phyloP scores from a whole-genome alignment of 2,329 filamentous ascomycete species.

The Bipolaris zeicola region DNA sequence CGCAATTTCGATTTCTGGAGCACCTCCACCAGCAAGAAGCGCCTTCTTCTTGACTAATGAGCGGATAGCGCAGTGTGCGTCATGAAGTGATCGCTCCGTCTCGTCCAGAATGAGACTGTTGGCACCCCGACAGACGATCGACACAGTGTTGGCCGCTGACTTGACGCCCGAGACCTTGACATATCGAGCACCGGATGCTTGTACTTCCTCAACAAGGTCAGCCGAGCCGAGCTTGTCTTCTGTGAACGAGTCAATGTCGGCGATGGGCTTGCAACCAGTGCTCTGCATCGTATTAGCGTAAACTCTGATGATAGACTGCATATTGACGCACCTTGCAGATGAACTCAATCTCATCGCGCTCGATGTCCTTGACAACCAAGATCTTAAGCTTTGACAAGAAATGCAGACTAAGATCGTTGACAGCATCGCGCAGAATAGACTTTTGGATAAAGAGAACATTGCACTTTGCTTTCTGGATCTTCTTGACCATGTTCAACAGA shows the following conservation, averaged over 20 bases:
- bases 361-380: conserved; percentile 94
- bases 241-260: conserved; percentile 96
- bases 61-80: conserved; percentile 95
- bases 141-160: conserved; percentile 82
- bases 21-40: conserved; percentile 95
- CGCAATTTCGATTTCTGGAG: conserved; percentile 95
- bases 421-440: conserved; percentile 94
- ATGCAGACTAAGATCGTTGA: conserved; percentile 96
- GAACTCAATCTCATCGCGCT: conserved; percentile 98
- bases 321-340: conserved; percentile 73
- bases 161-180: conserved; percentile 95
- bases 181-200: conserved; percentile 85
- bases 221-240: conserved; percentile 97
- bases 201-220: conserved; percentile 90
- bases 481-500: conserved; percentile 98
- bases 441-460: conserved; percentile 98
- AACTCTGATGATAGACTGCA: conserved; percentile 15
- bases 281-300: conserved; percentile 55
- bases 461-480: conserved; percentile 99
- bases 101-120: conserved; percentile 95
- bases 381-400: conserved; percentile 98
- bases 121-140: conserved; percentile 90
- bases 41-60: conserved; percentile 99
- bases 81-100: conserved; percentile 94
- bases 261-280: conserved; percentile 97